Conservation (phyloP, 1,139 yeast genomes). For the Saccharomyces pastorianus region DNA sequence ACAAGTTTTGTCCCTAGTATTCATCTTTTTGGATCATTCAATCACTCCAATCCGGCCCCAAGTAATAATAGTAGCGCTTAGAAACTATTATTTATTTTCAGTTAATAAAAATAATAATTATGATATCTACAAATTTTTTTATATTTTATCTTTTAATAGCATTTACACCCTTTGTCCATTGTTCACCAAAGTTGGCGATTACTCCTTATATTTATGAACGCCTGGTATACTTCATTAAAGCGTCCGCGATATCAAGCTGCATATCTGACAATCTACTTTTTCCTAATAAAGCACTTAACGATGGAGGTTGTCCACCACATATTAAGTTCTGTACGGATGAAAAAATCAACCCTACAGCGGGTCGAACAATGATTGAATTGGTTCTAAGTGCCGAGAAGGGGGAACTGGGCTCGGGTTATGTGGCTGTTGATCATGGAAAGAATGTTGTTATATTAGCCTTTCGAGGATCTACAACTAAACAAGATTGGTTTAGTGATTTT, state of each 20-base stretch:
- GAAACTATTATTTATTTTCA: neutral
- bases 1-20: too few species aligned
- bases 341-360: slow-evolving; percentile 27
- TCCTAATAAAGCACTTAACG: slow-evolving; percentile 16
- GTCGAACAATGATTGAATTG: slow-evolving; percentile 31
- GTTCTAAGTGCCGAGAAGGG: slow-evolving; percentile 36
- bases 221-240: slow-evolving; percentile 28
- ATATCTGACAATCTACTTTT: slow-evolving; percentile 16
- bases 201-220: slow-evolving; percentile 20
- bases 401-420: slow-evolving; percentile 44
- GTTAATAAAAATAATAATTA: neutral
- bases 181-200: slow-evolving; percentile 6
- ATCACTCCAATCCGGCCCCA: neutral
- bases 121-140: neutral
- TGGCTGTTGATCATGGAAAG: slow-evolving; percentile 33
- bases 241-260: slow-evolving; percentile 27
- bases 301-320: slow-evolving; percentile 29
- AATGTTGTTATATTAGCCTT: slow-evolving; percentile 38
- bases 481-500: slow-evolving; percentile 52
- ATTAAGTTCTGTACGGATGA: slow-evolving; percentile 26
- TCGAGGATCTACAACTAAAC: slow-evolving; percentile 50
- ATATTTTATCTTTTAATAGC: neutral
- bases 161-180: neutral
- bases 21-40: neutral
- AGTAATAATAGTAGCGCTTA: neutral